Base-by-base conservation (phyloP, 2,329 filamentous ascomycete genomes). In the Fusarium sp. region DNA sequence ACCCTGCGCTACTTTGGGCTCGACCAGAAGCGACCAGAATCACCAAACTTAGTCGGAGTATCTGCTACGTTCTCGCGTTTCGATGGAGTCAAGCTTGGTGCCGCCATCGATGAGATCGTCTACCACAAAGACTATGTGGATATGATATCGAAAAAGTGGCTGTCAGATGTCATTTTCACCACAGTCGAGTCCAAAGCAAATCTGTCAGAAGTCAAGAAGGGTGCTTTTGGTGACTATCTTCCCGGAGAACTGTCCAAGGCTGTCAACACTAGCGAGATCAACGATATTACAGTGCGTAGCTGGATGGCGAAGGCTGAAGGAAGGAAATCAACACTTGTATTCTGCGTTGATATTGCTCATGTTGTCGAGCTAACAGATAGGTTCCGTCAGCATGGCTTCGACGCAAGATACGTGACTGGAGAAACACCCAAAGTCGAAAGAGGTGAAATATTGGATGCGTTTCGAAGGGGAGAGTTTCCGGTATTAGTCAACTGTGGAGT, bases 401-500 rank as follows among this genome's bases (percentile, higher is more conserved):
- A 97, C 77, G 95, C 96, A 8, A 87, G 89, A 42, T 96, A 90
- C 71, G 90, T 99, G n/a, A 97, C 94, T 0, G 90, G 93, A 18
- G 88, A 92, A 28, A 98, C 96, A 0, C 84, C 87, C 10, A 88
- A 87, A 62, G 78, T 86, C n/a, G 84, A 90, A 52, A 88, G 96
- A 44, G 86, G 88, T 51, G 84, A 91, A 51, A 88, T 88, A 2
- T 84, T 99, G 3, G 89, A 92, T 33, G 88, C 87, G 4, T 99
- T 99, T 79, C 91, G 87, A 69, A 85, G 83, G 3, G 87, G 89
- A 9, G 87, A 94, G 42, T 98, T 92, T 67, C 93, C 93, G 0
- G 93, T 99, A 1, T 85, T 99, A 15, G 82, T 99, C 52, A 99
- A 99, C 77, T 98, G 96, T 75, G 94, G 94, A 10, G 92, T 99